These are phyloP conservation scores for Citeromyces nyonsensis DNA, from an alignment of 805 yeast species.

Conservation along the genomic window DNA sequence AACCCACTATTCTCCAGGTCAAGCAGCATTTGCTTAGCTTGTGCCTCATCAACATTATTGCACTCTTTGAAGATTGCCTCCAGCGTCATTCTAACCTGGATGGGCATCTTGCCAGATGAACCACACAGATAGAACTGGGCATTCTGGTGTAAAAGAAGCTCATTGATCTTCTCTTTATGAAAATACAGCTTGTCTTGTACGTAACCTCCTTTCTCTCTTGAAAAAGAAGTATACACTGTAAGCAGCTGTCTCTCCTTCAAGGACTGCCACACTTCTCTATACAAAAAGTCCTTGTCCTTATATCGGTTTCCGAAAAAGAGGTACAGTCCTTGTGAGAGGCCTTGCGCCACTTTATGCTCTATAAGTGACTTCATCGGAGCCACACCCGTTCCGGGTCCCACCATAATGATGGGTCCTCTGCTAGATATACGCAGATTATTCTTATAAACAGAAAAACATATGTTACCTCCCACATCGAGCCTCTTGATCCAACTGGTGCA, in stretches of 20 bases:
- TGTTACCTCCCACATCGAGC: constrained; percentile 27
- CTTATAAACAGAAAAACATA: constrained; percentile 35
- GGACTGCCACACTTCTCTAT: constrained; percentile 33
- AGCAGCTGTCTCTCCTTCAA: constrained; percentile 19
- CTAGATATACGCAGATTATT: constrained; percentile 23
- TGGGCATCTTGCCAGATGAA: constrained; percentile 88
- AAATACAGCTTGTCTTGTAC: constrained; percentile 64
- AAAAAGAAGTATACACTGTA: constrained; percentile 25
- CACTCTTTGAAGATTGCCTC: constrained; percentile 39
- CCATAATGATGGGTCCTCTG: constrained; percentile 42
- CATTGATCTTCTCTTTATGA: constrained; percentile 29
- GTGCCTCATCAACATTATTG: constrained; percentile 21
- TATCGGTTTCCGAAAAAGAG: constrained; percentile 69
- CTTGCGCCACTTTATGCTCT: constrained; percentile 12
- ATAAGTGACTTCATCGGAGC: constrained; percentile 82
- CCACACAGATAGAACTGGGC: constrained; percentile 80
- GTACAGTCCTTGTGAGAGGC: constrained; percentile 15
- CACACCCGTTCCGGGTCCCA: constrained; percentile 92
- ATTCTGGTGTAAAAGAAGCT: constrained; percentile 32
- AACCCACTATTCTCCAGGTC: constrained; percentile 48
- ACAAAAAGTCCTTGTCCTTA: constrained; percentile 52
- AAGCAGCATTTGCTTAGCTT: constrained; percentile 33
- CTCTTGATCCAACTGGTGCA: constrained; percentile 65
- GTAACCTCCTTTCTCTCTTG: constrained; percentile 40
- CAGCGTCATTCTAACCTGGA: constrained; percentile 70